Evolutionary conservation across 371 early-diverging fungal genomes (phyloP).

Genomic region (Rhizomucor pusillus): DNA sequence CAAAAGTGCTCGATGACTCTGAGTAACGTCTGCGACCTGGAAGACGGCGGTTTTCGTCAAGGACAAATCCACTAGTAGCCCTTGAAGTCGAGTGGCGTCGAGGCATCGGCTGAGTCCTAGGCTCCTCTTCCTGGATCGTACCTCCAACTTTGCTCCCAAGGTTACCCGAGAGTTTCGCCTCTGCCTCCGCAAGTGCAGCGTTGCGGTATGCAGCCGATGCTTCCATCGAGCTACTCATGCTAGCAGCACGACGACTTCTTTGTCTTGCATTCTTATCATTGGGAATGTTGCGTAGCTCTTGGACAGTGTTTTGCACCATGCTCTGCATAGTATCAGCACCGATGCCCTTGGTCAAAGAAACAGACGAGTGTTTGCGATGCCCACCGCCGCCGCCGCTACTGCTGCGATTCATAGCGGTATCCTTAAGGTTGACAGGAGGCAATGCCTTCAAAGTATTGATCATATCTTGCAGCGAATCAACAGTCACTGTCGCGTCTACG

Average conservation of each 20-base stretch:
- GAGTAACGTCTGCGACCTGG: constrained; percentile 31
- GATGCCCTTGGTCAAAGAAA: constrained; percentile 5
- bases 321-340: constrained; percentile 21
- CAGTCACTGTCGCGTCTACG: constrained; percentile 14
- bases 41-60: not conserved
- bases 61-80: not conserved
- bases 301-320: constrained; percentile 24
- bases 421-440: constrained; percentile 35
- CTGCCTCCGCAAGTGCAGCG: constrained; percentile 36
- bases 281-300: constrained; percentile 25
- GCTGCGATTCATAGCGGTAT: constrained; percentile 1
- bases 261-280: constrained; percentile 14
- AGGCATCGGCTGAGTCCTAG: constrained; percentile 3
- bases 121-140: constrained; percentile 8
- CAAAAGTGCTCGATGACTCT: constrained; percentile 24
- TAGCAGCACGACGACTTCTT: constrained; percentile 21
- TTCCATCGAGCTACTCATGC: constrained; percentile 18
- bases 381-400: constrained; percentile 4
- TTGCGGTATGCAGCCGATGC: constrained; percentile 20
- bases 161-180: constrained; percentile 35
- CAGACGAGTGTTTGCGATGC: not conserved
- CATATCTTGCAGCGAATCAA: constrained; percentile 45
- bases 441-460: constrained; percentile 44
- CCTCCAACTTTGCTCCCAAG: constrained; percentile 8
- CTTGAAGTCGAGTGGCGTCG: constrained; percentile 13